Evolutionary conservation across 495 filamentous ascomycete genomes (phyloP), one percentile per base, ranked within the genome.

Genomic region (Aspergillus wentii): DNA sequence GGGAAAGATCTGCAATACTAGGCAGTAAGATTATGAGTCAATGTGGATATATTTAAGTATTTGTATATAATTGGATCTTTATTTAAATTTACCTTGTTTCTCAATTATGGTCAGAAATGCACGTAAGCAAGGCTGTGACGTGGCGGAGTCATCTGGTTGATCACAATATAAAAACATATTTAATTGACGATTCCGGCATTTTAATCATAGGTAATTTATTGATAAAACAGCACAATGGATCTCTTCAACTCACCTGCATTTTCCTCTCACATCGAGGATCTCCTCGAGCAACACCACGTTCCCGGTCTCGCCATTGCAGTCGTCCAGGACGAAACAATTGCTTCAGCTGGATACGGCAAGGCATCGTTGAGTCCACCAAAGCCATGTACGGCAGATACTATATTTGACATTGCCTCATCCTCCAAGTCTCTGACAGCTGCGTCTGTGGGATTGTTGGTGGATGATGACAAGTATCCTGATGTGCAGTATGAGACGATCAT

Each of bases 391-490:
- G 38, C 26, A 8, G 47, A 54, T 19, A 51, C 47, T 6, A 40
- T 54, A 4, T 54, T 54, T 25, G 47, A 54, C 16, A 50, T 51
- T n/a, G 47, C 47, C 8, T 51, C 47, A 15, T 35, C 21, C 11
- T 32, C 51, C 7, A 61, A 61, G 36, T 56, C 51, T 8, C 31
- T 61, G 20, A 58, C 57, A n/a, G 57, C 57, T 19, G 57, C 57
- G 2, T 33, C 54, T 1, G 54, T 61, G n/a, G 54, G 33, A 3
- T 33, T 61, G 35, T 46, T 61, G 0, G 46, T 61, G 1, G 48
- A 48, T 36, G 41, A 59, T 23, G 40, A 53, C 10, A 17, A 35
- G 13, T 48, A 35, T 29, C 54, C 57, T 2, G 48, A 56, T 5
- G 36, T 58, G 11, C 48, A 56, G 26, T 61, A 50, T 41, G 48